Base-by-base conservation (phyloP, 106 monocot species). In the Platanthera guangdongensis region DNA sequence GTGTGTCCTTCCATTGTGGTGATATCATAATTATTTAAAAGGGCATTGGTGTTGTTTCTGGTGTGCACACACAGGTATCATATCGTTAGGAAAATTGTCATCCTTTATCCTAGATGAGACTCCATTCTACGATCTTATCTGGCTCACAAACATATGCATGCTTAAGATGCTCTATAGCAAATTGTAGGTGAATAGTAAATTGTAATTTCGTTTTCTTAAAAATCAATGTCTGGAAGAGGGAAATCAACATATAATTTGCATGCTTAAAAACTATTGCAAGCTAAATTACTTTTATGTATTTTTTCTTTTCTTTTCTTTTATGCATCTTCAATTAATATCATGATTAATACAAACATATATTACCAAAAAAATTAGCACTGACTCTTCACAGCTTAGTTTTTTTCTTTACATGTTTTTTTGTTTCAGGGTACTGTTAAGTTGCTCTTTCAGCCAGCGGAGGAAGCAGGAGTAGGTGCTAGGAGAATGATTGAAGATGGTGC, bases 381-480 rank as follows among this genome's bases (percentile, higher is more conserved):
- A 7, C 50, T 9, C 49, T 52, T 19, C 45, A 45, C 15, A 21
- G 68, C 32, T 78, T 6, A 46, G 18, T 2, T 68, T 77, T 0
- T 64, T 11, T 32, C 57, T 39, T 39, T 1, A 48, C 70, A 48
- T 53, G 9, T 70, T 2, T 18, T 48, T 8, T 67, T 63, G 50
- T 63, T 53, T 18, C 73, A 95, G 95, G 95, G 95, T 30, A 95
- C 95, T 52, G 95, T 95, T 48, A 88, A 85, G 78, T 81, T 95
- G 8, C 74, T 95, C 28, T 95, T 95, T 73, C 95, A 95, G 72
- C 95, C 95, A 32, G 95, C 95, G 5, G 95, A 95, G 80, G 95
- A 95, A 79, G 75, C 88, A 15, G 90, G 88, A 52, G 77, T 80
- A 4, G 95, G 95, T n/a, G 92, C 95, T 12, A 90, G 90, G 80